Evolutionary conservation across 2,329 filamentous ascomycete species (phyloP), one percentile per base, ranked within the genome.

Genomic region (Colletotrichum endophyticum): DNA sequence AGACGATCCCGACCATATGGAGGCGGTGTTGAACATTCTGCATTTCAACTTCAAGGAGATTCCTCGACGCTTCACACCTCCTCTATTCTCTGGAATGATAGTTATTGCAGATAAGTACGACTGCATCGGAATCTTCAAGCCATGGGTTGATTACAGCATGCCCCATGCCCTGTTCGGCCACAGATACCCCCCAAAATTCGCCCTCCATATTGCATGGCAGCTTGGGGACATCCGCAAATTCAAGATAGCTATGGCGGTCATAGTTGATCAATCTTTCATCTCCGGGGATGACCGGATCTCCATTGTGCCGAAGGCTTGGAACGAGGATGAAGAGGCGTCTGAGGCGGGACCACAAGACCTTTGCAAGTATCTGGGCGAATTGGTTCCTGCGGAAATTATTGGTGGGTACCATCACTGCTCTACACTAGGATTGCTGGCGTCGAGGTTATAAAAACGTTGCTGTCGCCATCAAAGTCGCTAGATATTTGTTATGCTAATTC

Each of bases 101-200:
- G 76, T 80, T 1, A n/a, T 84, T 39, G 81, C 81, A 1, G 78
- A 84, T 32, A 84, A 83, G 59, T 84, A 83, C 76, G 79, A 82
- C 64, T 70, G 80, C 19, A 80, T 80, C 1, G 32, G 5, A 13
- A 34, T 34, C 12, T 34, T 32, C 30, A 30, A 30, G 30, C 81
- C 80, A 0, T 83, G 81, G 82, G 68, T 75, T 13, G 56, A 64
- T 2, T 27, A 8, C 0, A 80, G 79, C 6, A 13, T 34, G 12
- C 32, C 32, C 5, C 1, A 36, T 36, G 6, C 13, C 13, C 5
- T 7, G 6, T 15, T 7, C 34, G 34, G 13, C 6, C 0, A 15
- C 13, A 13, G 1, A 6, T 11, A 6, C 12, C 32, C 4, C 32
- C 34, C 13, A 1, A 39, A 39, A 19, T 39, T 39, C 36, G 9